Percentiles rank a stretch among this genome's conserved stretches.
Conservation (phyloP, 441 rosid species). For the Adansonia gregorii region DNA sequence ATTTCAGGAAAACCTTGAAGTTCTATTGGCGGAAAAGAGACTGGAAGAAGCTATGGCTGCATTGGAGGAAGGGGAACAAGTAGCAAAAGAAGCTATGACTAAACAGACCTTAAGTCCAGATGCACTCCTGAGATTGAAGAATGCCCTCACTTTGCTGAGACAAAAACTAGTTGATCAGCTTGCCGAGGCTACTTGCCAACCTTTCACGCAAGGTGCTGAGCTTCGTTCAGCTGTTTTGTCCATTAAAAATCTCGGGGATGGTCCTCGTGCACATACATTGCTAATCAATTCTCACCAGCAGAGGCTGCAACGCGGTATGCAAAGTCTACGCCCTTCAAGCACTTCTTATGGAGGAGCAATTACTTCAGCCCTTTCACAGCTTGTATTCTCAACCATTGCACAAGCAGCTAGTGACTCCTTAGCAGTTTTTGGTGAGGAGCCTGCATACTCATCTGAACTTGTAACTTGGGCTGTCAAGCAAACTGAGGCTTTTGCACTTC, state of each 20-base stretch:
- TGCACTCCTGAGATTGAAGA: slow-evolving; percentile 48
- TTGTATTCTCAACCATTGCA: slow-evolving; percentile 84
- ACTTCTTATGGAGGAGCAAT: slow-evolving; percentile 65
- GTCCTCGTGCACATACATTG: slow-evolving; percentile 84
- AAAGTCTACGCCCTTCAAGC: slow-evolving; percentile 59
- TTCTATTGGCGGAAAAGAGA: slow-evolving; percentile 83
- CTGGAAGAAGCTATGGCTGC: slow-evolving; percentile 78
- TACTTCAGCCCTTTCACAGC: slow-evolving; percentile 73
- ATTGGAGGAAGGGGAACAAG: slow-evolving; percentile 67
- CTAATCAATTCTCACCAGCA: slow-evolving; percentile 64
- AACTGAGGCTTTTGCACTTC: slow-evolving; percentile 64
- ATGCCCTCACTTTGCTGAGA: slow-evolving; percentile 58
- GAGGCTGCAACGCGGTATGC: slow-evolving; percentile 54
- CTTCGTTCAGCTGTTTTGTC: slow-evolving; percentile 74
- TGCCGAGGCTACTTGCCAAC: slow-evolving; percentile 66
- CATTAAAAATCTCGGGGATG: slow-evolving; percentile 83
- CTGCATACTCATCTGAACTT: slow-evolving; percentile 85
- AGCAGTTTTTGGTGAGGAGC: slow-evolving; percentile 77
- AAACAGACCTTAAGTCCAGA: slow-evolving; percentile 46
- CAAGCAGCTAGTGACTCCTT: slow-evolving; percentile 86
- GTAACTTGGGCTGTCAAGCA: slow-evolving; percentile 96
- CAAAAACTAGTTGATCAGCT: slow-evolving; percentile 79
- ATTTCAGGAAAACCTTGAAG: slow-evolving; percentile 73
- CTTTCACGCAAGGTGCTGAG: slow-evolving; percentile 72
- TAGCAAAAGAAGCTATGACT: slow-evolving; percentile 51